Base-by-base conservation (phyloP, 768 basidiomycete species). In the Fomitopsis serialis region DNA sequence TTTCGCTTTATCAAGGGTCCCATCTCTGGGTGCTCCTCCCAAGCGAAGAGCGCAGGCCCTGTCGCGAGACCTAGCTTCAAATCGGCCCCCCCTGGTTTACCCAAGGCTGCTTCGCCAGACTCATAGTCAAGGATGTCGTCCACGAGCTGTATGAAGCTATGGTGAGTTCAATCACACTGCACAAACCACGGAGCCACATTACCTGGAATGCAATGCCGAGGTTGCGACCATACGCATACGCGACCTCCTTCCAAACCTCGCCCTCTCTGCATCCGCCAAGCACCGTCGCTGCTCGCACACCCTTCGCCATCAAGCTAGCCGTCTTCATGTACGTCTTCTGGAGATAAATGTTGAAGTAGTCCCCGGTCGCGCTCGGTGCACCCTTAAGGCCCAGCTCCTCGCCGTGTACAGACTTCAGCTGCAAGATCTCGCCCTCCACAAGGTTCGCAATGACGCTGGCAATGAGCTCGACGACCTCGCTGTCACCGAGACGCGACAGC, bases 121-220 rank as follows among this genome's bases (percentile, higher is more conserved):
- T 94, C 89, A 65, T 92, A 98, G 71, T 98, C 97, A 2, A 99
- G 74, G 34, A 94, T 80, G 65, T 99, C 97, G 66, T 99, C 97
- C 45, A 98, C 87, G 10, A 99, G 86, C 93, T 96, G 62, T 17
- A 25, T 50, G 45, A 48, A 36, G 29, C 21, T 0, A 35, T 42
- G 46, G 24, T 35, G 27, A 24, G 22, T 53, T 54, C 53, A 19
- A 45, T 53, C 19, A 47, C 10, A 11, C 13, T 17, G 17, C 35
- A 42, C 24, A 1, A 37, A 7, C 15, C 44, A n/a, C 9, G 22
- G 17, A 48, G 15, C 17, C 4, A 22, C 40, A 55, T 43, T 57
- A 93, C 93, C 80, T 97, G 95, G 73, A 98, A 97, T n/a, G 94
- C 92, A 56, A 95, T 89, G 2, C 94, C 93, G 17, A 96, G 63